Conservation (phyloP, 345 rosid genomes). For the Ceriops zippeliana region DNA sequence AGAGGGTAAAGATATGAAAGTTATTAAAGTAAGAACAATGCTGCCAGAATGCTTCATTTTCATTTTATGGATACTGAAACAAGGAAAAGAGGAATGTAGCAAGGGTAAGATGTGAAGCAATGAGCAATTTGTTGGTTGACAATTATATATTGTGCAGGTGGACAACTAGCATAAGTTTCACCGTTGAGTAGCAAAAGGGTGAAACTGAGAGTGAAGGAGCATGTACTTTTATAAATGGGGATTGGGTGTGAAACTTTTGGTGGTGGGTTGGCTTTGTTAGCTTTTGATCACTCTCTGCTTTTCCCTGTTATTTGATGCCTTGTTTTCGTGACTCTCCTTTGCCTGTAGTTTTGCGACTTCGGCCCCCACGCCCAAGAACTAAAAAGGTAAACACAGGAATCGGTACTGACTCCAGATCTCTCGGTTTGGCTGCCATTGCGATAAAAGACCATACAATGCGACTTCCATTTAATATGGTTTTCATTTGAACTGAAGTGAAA, state of each 20-base stretch:
- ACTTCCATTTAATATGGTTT: no score
- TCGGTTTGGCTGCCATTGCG: no score
- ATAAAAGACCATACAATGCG: no score
- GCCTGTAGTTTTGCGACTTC: neutral
- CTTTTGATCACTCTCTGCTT: conserved; percentile 11
- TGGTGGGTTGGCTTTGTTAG: conserved; percentile 12
- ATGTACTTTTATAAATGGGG: neutral
- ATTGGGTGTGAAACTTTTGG: conserved; percentile 14
- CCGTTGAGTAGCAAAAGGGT: neutral
- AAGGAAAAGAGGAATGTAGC: neutral
- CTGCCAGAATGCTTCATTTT: conserved; percentile 14
- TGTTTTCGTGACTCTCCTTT: conserved; percentile 4
- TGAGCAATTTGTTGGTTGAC: neutral
- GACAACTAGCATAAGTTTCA: neutral
- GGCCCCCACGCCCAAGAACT: neutral
- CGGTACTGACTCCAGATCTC: neutral
- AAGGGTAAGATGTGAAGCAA: neutral
- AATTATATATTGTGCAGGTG: neutral
- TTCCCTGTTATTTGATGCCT: conserved; percentile 12
- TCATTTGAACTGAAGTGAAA: no score
- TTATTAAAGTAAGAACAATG: conserved; percentile 14
- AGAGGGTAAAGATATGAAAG: conserved; percentile 27
- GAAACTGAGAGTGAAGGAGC: conserved; percentile 1
- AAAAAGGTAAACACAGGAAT: neutral
- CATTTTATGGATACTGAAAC: conserved; percentile 21